Evolutionary conservation across 108 stramenopile genomes (phyloP), one percentile per base, ranked within the genome.

Genomic region (Epipyxis sp.): DNA sequence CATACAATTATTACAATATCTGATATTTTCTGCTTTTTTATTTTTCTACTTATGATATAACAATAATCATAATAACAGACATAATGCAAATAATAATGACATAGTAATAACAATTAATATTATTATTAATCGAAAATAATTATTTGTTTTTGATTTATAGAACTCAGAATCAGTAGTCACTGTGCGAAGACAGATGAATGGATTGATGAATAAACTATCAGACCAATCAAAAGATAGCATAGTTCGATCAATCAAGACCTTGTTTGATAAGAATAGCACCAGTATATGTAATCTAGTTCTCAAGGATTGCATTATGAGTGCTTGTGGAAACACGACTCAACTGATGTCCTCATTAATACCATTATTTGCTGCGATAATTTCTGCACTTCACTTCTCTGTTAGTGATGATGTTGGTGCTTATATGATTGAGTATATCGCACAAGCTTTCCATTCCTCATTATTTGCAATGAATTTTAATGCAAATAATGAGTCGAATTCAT

Each of bases 171-270:
- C n/a, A n/a, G n/a, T n/a, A n/a, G n/a, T n/a, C n/a, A n/a, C n/a
- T n/a, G n/a, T n/a, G n/a, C n/a, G n/a, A n/a, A n/a, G n/a, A n/a
- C 46, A 20, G 30, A 39, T 87, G 20, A 82, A 83, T 46, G 86
- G 86, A 0, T 77, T 86, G 3, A 81, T 95, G 85, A 97, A 97
- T 77, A 90, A 93, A 10, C 85, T 97, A 39, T 93, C 94, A 16
- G 94, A 94, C 42, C 86, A 94, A 57, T 93, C 91, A 0, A 78
- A 94, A 20, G 90, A 94, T 50, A 91, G 93, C 34, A 91, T 94
- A 0, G 85, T 90, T 2, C 88, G 91, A 67, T 82, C 89, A 30
- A 59, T 95, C 2, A 57, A 86, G 1, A 59, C 78, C 25, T 80
- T 89, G 10, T 91, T 90, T 92, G 83, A 86, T 44, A 90, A 88